These are phyloP conservation scores for Schwanniomyces sp. DNA, from an alignment of 805 yeast genomes.

Conservation along the genomic window DNA sequence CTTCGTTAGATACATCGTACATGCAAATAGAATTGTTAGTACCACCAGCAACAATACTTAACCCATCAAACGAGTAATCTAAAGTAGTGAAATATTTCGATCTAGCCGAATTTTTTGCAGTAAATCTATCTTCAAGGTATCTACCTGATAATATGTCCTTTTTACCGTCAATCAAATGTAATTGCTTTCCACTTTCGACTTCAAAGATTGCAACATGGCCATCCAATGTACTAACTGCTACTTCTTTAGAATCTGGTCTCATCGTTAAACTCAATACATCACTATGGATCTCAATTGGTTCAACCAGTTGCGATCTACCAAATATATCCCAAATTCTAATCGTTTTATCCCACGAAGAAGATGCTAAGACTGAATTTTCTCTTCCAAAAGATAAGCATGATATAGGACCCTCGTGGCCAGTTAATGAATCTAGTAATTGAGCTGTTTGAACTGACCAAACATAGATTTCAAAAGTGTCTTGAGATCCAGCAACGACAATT, in stretches of 20 bases:
- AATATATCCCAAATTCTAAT: constrained; percentile 91
- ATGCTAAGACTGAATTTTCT: constrained; percentile 75
- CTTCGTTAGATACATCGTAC: constrained; percentile 88
- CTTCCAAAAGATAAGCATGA: constrained; percentile 82
- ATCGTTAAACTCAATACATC: constrained; percentile 82
- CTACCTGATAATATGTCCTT: constrained; percentile 88
- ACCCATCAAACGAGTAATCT: constrained; percentile 86
- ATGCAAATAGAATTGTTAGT: constrained; percentile 87
- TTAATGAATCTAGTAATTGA: constrained; percentile 78
- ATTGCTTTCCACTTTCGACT: constrained; percentile 75
- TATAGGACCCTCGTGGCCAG: constrained; percentile 96
- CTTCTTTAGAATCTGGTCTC: constrained; percentile 90
- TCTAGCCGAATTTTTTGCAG: constrained; percentile 76
- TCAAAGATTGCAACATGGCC: constrained; percentile 88
- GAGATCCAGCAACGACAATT: constrained; percentile 91
- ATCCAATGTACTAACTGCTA: constrained; percentile 85
- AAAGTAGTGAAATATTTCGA: constrained; percentile 82
- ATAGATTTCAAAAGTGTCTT: constrained; percentile 85
- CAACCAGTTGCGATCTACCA: constrained; percentile 82
- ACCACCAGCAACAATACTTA: constrained; percentile 87
- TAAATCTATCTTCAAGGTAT: constrained; percentile 76
- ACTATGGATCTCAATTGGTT: constrained; percentile 81
- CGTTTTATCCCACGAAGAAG: constrained; percentile 96
- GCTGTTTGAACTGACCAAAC: constrained; percentile 98
- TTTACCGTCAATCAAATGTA: constrained; percentile 80